Conservation (phyloP, 192 early-diverging fungal genomes). For the Backusella circina region DNA sequence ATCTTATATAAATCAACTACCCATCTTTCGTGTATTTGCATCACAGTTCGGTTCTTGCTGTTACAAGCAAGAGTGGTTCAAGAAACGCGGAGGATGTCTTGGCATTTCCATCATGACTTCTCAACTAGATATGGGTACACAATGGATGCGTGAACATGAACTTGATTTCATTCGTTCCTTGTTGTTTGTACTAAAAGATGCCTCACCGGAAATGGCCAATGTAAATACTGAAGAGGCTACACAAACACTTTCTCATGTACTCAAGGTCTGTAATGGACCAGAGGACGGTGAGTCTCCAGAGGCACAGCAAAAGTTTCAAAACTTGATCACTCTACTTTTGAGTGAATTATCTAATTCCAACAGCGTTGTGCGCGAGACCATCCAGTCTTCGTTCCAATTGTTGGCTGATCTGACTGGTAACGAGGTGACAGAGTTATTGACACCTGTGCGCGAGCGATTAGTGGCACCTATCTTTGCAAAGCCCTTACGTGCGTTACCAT, state of each 20-base stretch:
- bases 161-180: slow-evolving; percentile 92
- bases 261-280: slow-evolving; percentile 64
- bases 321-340: slow-evolving; percentile 74
- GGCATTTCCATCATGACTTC: slow-evolving; percentile 85
- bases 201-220: slow-evolving; percentile 71
- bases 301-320: slow-evolving; percentile 67
- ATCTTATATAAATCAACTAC: slow-evolving; percentile 57
- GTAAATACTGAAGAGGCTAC: slow-evolving; percentile 72
- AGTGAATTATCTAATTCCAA: slow-evolving; percentile 95
- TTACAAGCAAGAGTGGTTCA: slow-evolving; percentile 84
- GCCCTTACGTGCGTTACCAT: slow-evolving; percentile 91
- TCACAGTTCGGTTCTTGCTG: slow-evolving; percentile 87
- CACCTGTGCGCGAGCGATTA: slow-evolving; percentile 80
- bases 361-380: slow-evolving; percentile 80
- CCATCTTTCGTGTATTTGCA: slow-evolving; percentile 76
- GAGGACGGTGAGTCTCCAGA: slow-evolving; percentile 49
- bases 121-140: slow-evolving; percentile 78
- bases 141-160: slow-evolving; percentile 92
- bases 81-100: slow-evolving; percentile 85
- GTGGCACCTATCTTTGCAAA: slow-evolving; percentile 94
- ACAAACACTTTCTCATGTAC: slow-evolving; percentile 66
- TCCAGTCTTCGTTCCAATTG: slow-evolving; percentile 77
- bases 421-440: slow-evolving; percentile 81
- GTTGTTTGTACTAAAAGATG: slow-evolving; percentile 94
- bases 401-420: slow-evolving; percentile 75